phyloP scores from a whole-genome alignment of 1,284 basidiomycete species.

The Gomphus bonarii region DNA sequence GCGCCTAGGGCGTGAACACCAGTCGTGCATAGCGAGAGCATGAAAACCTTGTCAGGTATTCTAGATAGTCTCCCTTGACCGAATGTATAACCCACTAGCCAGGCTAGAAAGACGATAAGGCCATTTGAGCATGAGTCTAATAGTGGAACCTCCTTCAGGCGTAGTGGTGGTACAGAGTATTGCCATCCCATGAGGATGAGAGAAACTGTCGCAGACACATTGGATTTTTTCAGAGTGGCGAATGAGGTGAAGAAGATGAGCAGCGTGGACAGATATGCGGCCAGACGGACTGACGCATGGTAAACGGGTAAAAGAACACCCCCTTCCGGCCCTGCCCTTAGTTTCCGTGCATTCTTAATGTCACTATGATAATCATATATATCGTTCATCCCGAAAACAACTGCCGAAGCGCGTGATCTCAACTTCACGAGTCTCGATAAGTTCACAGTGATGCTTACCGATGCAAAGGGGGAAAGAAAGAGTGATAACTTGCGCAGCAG shows the following conservation, averaged over 20 bases:
- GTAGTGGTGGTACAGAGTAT: constrained; percentile 18
- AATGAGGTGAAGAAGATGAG: constrained; percentile 13
- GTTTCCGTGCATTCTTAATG: constrained; percentile 17
- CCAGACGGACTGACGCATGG: constrained; percentile 14
- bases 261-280: constrained; percentile 15
- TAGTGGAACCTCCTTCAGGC: constrained; percentile 18
- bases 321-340: constrained; percentile 16
- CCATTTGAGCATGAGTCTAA: constrained; percentile 20
- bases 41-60: constrained; percentile 13
- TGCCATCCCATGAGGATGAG: constrained; percentile 18
- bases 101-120: constrained; percentile 16
- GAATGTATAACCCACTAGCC: constrained; percentile 16
- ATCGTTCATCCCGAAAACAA: constrained; percentile 20
- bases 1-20: constrained; percentile 19
- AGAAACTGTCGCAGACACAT: constrained; percentile 11
- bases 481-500: constrained; percentile 13
- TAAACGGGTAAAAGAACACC: constrained; percentile 16
- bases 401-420: constrained; percentile 6
- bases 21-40: constrained; percentile 16
- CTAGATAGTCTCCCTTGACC: constrained; percentile 6
- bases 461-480: constrained; percentile 17
- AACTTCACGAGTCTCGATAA: background rate
- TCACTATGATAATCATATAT: constrained; percentile 19
- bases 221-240: background rate
- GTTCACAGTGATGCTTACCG: constrained; percentile 4